A percentile compares a stretch with the other conserved stretches of the same genome.
phyloP scores from a whole-genome alignment of 2,329 filamentous ascomycete genomes.

The Aspergillus hiratsukae region DNA sequence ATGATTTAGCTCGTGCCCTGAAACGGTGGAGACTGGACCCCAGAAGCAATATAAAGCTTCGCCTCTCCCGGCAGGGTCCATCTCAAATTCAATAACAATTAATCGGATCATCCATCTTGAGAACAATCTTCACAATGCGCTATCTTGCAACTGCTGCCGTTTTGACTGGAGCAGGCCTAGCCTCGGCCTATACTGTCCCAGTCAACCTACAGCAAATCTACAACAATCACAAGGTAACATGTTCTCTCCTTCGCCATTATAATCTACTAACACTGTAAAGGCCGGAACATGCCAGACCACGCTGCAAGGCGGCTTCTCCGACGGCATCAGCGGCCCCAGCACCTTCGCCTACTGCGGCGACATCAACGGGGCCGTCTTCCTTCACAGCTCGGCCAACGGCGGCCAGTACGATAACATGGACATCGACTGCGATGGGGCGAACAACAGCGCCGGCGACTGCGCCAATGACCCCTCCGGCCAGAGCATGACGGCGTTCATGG shows the following conservation, averaged over 20 bases:
- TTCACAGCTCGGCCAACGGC: constrained; percentile 40
- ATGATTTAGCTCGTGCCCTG: background rate
- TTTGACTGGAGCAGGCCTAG: background rate
- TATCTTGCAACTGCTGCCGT: background rate
- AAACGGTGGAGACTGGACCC: background rate
- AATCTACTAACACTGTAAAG: background rate
- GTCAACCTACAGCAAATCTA: constrained; percentile 17
- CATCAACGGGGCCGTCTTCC: constrained; percentile 46
- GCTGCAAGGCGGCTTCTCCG: constrained; percentile 17
- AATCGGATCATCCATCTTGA: no score
- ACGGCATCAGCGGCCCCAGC: constrained; percentile 9
- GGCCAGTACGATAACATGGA: constrained; percentile 51
- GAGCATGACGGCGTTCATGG: constrained; percentile 46
- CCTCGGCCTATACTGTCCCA: constrained; percentile 13
- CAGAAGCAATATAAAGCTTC: background rate
- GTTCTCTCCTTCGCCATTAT: background rate
- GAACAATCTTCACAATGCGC: background rate
- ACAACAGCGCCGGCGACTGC: constrained; percentile 45
- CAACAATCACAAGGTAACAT: constrained; percentile 14
- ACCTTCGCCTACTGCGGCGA: constrained; percentile 48
- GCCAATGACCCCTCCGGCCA: constrained; percentile 37
- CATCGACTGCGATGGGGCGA: constrained; percentile 54
- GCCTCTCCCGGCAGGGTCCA: background rate
- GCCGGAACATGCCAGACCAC: constrained; percentile 15
- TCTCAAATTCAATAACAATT: background rate